Evolutionary conservation across 2,329 filamentous ascomycete genomes (phyloP).

Genomic region (Capronia americana): DNA sequence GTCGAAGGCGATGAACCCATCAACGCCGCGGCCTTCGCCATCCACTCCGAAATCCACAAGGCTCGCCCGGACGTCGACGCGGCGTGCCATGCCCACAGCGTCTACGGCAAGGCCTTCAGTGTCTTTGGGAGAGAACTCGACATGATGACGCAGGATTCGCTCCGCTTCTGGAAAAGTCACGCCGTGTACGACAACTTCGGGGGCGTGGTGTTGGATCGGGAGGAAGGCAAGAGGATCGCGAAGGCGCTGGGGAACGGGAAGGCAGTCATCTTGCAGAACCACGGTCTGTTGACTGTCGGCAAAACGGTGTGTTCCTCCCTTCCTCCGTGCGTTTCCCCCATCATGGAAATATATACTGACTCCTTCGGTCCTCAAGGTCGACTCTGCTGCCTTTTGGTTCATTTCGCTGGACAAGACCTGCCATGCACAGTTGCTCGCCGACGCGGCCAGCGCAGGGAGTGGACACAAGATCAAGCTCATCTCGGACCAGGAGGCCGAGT

Average conservation of each 20-base stretch:
- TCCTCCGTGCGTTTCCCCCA: neutral
- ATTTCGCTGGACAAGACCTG: conserved; percentile 53
- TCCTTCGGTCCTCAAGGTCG: conserved; percentile 44
- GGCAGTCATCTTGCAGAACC: conserved; percentile 61
- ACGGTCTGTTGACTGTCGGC: conserved; percentile 61
- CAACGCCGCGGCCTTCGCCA: conserved; percentile 56
- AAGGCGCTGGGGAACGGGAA: conserved; percentile 56
- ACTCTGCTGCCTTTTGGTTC: conserved; percentile 63
- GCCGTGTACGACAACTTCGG: conserved; percentile 56
- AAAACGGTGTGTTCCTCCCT: conserved; percentile 40
- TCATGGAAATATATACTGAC: neutral
- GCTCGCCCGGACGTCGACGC: conserved; percentile 61
- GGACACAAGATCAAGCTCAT: conserved; percentile 42
- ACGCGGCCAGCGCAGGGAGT: conserved; percentile 50
- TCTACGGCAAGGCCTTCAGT: conserved; percentile 56
- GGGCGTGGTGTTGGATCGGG: conserved; percentile 60
- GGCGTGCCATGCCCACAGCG: conserved; percentile 50
- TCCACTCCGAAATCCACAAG: conserved; percentile 55
- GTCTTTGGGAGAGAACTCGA: conserved; percentile 55
- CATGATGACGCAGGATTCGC: conserved; percentile 57
- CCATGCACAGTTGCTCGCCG: conserved; percentile 50
- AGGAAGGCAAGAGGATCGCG: conserved; percentile 60
- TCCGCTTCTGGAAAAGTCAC: conserved; percentile 49
- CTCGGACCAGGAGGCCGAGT: conserved; percentile 40
- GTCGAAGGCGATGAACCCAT: conserved; percentile 52